phyloP scores from a whole-genome alignment of 208 protist genomes.

The Leishmania mexicana region DNA sequence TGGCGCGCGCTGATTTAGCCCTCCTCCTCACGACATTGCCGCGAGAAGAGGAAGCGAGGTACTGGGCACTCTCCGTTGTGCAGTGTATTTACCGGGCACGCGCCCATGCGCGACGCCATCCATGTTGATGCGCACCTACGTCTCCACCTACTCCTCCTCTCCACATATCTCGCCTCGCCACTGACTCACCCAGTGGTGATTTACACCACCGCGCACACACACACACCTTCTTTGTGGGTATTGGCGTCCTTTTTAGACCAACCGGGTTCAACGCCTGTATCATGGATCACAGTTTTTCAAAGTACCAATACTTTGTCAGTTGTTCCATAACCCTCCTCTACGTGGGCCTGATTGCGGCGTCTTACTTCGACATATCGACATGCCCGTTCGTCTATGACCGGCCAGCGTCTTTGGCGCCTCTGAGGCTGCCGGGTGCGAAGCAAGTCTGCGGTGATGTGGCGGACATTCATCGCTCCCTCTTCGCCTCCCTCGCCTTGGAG shows the following conservation, averaged over 20 bases:
- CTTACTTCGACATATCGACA: conserved; percentile 67
- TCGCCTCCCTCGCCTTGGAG: conserved; percentile 31
- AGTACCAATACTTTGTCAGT: conserved; percentile 54
- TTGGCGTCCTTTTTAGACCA: neutral
- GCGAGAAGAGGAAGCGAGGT: neutral
- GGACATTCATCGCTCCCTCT: conserved; percentile 28
- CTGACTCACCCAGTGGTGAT: neutral
- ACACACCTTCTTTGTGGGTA: neutral
- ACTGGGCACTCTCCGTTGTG: neutral
- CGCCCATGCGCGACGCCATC: neutral
- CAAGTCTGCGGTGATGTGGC: conserved; percentile 12
- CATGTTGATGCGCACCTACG: neutral
- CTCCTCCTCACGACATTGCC: neutral
- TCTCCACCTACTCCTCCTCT: neutral
- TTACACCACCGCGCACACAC: neutral
- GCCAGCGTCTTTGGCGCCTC: conserved; percentile 18
- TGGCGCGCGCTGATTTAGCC: neutral
- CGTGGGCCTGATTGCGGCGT: conserved; percentile 45
- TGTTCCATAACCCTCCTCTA: conserved; percentile 61
- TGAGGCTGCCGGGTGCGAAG: conserved; percentile 8
- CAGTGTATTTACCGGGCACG: neutral
- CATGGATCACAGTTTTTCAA: conserved; percentile 69
- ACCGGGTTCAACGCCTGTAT: neutral
- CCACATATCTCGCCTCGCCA: neutral
- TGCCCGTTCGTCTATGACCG: conserved; percentile 59